Evolutionary conservation across 2,329 filamentous ascomycete genomes (phyloP).

Genomic region (Xylariaceae sp.): DNA sequence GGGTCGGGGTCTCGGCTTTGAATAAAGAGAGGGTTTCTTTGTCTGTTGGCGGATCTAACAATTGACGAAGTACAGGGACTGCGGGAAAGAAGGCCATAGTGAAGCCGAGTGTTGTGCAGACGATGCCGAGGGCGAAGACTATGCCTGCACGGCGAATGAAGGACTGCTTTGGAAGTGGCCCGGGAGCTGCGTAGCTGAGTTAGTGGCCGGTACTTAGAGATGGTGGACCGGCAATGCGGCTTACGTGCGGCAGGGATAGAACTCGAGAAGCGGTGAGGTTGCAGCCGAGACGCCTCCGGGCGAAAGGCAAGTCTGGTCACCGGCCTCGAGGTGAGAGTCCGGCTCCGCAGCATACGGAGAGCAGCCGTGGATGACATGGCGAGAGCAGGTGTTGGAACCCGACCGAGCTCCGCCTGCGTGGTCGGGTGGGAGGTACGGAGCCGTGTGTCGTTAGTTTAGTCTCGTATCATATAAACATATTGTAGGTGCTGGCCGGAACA

Average conservation of each 20-base stretch:
- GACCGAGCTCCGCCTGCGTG: conserved; percentile 8
- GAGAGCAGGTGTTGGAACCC: conserved; percentile 14
- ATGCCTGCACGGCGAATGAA: conserved; percentile 45
- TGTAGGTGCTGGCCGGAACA: too few species aligned
- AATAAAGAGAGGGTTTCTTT: conserved; percentile 71
- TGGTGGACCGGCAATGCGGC: background rate
- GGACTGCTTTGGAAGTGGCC: conserved; percentile 32
- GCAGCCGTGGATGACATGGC: conserved; percentile 11
- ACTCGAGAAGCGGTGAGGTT: conserved; percentile 21
- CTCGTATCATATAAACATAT: too few species aligned
- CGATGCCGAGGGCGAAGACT: conserved; percentile 44
- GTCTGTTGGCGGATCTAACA: conserved; percentile 58
- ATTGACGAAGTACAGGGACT: conserved; percentile 44
- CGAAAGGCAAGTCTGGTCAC: conserved; percentile 11
- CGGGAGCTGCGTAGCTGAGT: background rate
- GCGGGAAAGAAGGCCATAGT: conserved; percentile 55
- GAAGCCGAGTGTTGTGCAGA: conserved; percentile 52
- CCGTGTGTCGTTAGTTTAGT: background rate
- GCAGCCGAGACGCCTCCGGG: conserved; percentile 12
- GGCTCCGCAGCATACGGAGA: conserved; percentile 19
- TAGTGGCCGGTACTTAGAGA: too few species aligned
- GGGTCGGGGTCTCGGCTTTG: conserved; percentile 52
- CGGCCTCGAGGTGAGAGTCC: conserved; percentile 16
- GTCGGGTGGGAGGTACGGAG: background rate
- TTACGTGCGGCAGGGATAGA: conserved; percentile 21